phyloP scores from a whole-genome alignment of 2,329 filamentous ascomycete genomes.

The Ophiocordyceps camponoti-rufipedis region DNA sequence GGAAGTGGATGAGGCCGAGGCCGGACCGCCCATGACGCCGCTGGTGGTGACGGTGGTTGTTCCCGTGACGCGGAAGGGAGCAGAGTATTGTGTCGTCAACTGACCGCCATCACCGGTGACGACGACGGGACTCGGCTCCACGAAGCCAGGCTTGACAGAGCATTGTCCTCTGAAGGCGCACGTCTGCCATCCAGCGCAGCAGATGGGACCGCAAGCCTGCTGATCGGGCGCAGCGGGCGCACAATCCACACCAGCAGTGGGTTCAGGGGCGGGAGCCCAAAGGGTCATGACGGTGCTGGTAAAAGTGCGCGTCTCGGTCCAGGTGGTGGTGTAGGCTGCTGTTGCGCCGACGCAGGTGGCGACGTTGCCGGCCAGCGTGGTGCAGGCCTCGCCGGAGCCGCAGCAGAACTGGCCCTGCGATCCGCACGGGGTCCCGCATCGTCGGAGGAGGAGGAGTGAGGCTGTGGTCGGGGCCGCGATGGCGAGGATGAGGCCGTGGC shows the following conservation, averaged over 20 bases:
- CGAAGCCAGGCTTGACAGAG: constrained; percentile 29
- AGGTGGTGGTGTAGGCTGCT: constrained; percentile 34
- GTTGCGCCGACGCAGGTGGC: constrained; percentile 26
- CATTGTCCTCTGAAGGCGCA: constrained; percentile 44
- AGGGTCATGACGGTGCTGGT: constrained; percentile 39
- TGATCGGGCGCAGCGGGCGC: constrained; percentile 32
- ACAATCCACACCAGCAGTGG: constrained; percentile 27
- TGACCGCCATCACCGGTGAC: constrained; percentile 23
- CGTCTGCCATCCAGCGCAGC: constrained; percentile 52
- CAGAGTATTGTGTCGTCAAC: constrained; percentile 36
- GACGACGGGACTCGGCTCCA: constrained; percentile 21
- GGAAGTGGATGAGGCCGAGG: constrained; percentile 27
- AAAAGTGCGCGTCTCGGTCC: constrained; percentile 40
- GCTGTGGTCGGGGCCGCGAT: background rate
- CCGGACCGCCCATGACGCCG: constrained; percentile 28
- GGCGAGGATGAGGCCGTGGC: too few species aligned
- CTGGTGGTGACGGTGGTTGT: constrained; percentile 35
- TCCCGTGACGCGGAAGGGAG: constrained; percentile 32
- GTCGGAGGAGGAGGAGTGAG: background rate
- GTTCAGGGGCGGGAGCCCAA: constrained; percentile 24
- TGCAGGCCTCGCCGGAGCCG: constrained; percentile 26
- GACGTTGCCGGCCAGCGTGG: constrained; percentile 26
- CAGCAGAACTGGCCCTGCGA: constrained; percentile 38
- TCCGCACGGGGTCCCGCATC: constrained; percentile 30
- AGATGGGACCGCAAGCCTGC: constrained; percentile 47